Evolutionary conservation across 2,329 filamentous ascomycete genomes (phyloP), one percentile per base, ranked within the genome.

Genomic region (Clathrospora elynae): DNA sequence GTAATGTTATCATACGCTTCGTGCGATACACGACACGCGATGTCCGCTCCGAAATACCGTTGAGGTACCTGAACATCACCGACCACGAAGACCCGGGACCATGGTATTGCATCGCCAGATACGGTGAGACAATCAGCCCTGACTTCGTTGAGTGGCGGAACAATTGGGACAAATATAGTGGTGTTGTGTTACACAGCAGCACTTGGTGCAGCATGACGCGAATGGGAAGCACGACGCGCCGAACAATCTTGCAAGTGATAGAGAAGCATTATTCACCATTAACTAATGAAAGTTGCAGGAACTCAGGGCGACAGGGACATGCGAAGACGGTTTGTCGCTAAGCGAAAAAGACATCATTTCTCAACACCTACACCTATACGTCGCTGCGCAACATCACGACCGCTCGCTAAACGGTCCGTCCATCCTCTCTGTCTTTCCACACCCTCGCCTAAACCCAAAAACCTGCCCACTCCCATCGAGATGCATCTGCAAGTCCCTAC

Each of bases 21-120:
- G 29, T 28, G 14, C 28, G 19, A 14, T 33, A 30, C 29, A 35
- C 42, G 17, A 44, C 35, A 42, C 35, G 28, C 38, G 18, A 50
- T 34, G 28, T 51, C 43, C 38, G 35, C 37, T 36, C 35, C 38
- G 37, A 37, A 26, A 38, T 20, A 28, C 49, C 44, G 45, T 51
- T 46, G 31, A 37, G 29, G 37, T 37, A 42, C 35, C 36, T 44
- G 35, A 32, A 20, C 30, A 39, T 22, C 16, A 44, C 37, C 36
- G 36, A 22, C 44, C 40, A 32, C 36, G 17, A 41, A 20, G 33
- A 35, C 48, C 48, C 48, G 42, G 12, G 33, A 31, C 40, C 45
- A 47, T 26, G 40, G 40, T 46, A 49, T 42, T 31, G 19, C 33
- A 35, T 24, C 23, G 17, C 5, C 16, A 34, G 14, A 42, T n/a